phyloP scores from a whole-genome alignment of 2,329 filamentous ascomycete species.

The Venturia effusa region DNA sequence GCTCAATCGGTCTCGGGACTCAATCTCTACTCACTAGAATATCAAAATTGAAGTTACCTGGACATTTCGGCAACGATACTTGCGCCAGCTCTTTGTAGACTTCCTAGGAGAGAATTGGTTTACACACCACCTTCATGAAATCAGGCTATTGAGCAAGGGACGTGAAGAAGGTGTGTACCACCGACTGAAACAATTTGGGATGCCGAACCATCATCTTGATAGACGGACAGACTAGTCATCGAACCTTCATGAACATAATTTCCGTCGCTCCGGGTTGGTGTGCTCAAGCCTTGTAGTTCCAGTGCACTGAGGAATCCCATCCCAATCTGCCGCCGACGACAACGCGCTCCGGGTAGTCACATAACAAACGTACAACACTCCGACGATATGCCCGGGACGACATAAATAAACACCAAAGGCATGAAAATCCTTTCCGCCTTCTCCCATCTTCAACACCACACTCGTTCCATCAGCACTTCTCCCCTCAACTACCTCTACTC shows the following conservation, averaged over 20 bases:
- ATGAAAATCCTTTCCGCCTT: background rate
- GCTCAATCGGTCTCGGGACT: background rate
- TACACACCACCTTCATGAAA: background rate
- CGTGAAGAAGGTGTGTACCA: background rate
- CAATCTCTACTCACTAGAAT: background rate
- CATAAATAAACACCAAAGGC: background rate
- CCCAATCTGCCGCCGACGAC: background rate
- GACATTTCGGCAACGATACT: background rate
- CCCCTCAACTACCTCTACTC: background rate
- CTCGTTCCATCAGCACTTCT: background rate
- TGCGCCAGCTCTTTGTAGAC: background rate
- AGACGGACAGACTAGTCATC: background rate
- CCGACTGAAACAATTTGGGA: background rate
- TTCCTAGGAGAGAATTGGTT: background rate
- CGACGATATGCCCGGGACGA: background rate
- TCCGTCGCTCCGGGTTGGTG: background rate
- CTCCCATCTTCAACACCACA: background rate
- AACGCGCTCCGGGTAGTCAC: background rate
- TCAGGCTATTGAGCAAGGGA: background rate
- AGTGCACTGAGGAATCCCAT: background rate
- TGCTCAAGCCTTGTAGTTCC: background rate
- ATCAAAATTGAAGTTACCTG: background rate
- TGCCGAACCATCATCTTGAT: background rate
- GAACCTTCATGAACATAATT: background rate
- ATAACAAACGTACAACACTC: background rate